A percentile compares a stretch with the other conserved stretches of the same genome.
Conservation (phyloP, 345 rosid genomes). For the Pugionium dolabratum region DNA sequence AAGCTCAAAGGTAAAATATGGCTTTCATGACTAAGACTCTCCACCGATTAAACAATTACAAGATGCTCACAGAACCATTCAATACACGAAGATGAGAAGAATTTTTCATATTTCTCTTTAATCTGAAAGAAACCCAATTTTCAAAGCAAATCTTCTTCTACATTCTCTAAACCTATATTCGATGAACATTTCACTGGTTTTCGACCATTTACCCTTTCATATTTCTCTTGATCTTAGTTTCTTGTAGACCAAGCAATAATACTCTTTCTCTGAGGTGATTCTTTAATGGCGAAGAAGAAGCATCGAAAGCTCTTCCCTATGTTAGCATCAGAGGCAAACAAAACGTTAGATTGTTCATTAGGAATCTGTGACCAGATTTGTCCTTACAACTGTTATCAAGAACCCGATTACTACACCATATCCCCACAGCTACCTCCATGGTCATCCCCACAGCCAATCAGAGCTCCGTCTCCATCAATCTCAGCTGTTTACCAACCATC, state of each 20-base stretch:
- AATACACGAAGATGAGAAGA: conserved; percentile 24
- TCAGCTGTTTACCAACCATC: conserved; percentile 18
- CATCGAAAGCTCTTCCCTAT: conserved; percentile 56
- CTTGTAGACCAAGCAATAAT: conserved; percentile 25
- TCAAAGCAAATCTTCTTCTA: conserved; percentile 15
- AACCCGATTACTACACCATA: conserved; percentile 44
- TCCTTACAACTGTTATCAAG: conserved; percentile 55
- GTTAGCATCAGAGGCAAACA: conserved; percentile 41
- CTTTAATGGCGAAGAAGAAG: conserved; percentile 45
- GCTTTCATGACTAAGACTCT: conserved; percentile 37
- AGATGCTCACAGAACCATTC: conserved; percentile 36
- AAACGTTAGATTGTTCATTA: conserved; percentile 44
- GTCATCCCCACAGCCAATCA: conserved; percentile 23
- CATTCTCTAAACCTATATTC: not conserved
- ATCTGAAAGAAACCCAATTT: conserved; percentile 21
- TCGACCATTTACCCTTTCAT: not conserved
- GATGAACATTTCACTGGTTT: not conserved
- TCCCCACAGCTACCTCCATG: conserved; percentile 41
- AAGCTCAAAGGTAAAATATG: conserved; percentile 34
- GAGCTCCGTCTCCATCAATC: conserved; percentile 37
- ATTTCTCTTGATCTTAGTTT: conserved; percentile 5
- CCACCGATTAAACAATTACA: conserved; percentile 30
- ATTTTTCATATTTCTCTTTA: conserved; percentile 25
- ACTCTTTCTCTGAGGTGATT: conserved; percentile 16
- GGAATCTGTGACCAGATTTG: conserved; percentile 52